Base-by-base conservation (phyloP, 495 filamentous ascomycete species). In the Amphirosellinia nigrospora region DNA sequence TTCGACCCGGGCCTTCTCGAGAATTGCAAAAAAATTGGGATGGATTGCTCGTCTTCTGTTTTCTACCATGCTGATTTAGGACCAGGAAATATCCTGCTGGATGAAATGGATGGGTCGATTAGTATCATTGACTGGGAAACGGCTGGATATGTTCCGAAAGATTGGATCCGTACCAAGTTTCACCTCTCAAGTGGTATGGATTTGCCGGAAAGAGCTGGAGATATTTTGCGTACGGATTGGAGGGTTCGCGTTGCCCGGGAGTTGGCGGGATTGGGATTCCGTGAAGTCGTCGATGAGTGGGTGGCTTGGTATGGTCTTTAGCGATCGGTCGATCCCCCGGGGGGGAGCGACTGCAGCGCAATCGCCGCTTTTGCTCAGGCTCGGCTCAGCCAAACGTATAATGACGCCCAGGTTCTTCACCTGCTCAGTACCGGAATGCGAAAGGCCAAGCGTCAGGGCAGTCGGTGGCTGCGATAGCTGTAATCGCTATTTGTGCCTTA, bases 31-130 rank as follows among this genome's bases (percentile, higher is more conserved):
- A 39, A 71, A 56, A 73, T 81, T 30, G 64, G 64, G 62, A 78
- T 81, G 73, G 73, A 81, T 68, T 64, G 71, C 69, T 78, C 79
- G 58, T 66, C 36, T 26, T 66, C 75, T 71, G 72, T 76, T 62
- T 80, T 81, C 55, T 81, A 78, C 71, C 79, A 80, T 72, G 73
- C 66, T 50, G 79, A 81, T 72, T 72, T 81, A 39, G 74, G 78
- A 13, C 79, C 77, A 67, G 70, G 62, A 28, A 81, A 79, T 68
- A 68, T 79, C 62, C 70, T 81, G 68, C 72, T 80, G 23, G 70
- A 79, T 58, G 23, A 34, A 7, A 65, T 63, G 19, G 74, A 69
- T 30, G 71, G 75, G 34, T 73, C 66, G 21, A 64, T 80, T 28
- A 70, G 77, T 32, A 79, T 80, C 64, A 80, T 81, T 46, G 77